Evolutionary conservation across 768 basidiomycete species (phyloP), one percentile per base, ranked within the genome.

Genomic region (Serendipita sp.): DNA sequence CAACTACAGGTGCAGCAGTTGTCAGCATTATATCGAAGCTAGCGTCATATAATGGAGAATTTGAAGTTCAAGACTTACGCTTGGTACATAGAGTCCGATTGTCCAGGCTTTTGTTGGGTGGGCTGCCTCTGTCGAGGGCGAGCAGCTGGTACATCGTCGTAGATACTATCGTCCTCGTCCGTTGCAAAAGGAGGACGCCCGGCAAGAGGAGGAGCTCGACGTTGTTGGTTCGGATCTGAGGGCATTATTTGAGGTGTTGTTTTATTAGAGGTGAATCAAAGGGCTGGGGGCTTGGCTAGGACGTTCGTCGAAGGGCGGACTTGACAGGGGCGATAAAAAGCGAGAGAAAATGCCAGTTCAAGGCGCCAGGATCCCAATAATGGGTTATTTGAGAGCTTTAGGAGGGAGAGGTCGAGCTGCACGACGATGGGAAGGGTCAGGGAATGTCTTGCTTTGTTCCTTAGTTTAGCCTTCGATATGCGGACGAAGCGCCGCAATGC

Each of bases 101-200:
- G 76, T 71, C 83, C 83, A 76, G 34, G 66, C 64, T 44, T 69
- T 68, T 45, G 60, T n/a, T 79, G 73, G 50, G 74, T 69, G 62
- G 69, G 75, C 67, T 77, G 66, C 69, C 79, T 73, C 70, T 73
- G 74, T 66, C 69, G 67, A 63, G 66, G 67, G 68, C 75, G 75
- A 0, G 75, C 76, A 27, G 74, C 74, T 60, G 74, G 74, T 36
- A 76, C 73, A 15, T 78, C 72, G 66, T 81, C 77, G 71, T 82
- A 87, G 67, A 79, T 74, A 27, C 80, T 78, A 72, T 85, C 83
- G 3, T 82, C 81, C 69, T 84, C 80, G 74, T 87, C 82, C 43
- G 83, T 85, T 52, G 83, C 85, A 70, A 80, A 86, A 31, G 84
- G 83, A 11, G 84, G 83, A 73, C 76, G 78, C 66, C 82, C 81